Evolutionary conservation across 768 basidiomycete genomes (phyloP).

Genomic region (Serendipita sp.): DNA sequence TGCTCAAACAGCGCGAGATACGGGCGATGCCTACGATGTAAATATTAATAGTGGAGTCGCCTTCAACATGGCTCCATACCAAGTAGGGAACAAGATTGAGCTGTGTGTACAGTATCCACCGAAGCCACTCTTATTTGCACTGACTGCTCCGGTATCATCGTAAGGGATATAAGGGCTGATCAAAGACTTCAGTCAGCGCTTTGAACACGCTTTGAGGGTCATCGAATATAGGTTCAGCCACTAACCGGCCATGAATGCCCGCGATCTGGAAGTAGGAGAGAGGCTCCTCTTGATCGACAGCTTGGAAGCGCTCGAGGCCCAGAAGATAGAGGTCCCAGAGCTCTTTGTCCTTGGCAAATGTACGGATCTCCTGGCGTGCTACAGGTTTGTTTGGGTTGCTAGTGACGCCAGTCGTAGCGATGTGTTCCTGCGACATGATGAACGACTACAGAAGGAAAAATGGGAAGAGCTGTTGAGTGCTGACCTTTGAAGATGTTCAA

Average conservation of each 20-base stretch:
- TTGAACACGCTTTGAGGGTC: background rate
- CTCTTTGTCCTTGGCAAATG: background rate
- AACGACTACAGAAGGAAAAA: too few species aligned
- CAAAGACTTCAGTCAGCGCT: background rate
- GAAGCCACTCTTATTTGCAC: constrained; percentile 17
- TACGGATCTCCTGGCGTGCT: constrained; percentile 7
- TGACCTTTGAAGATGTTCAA: too few species aligned
- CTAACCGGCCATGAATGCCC: constrained; percentile 33
- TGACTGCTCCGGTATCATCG: constrained; percentile 24
- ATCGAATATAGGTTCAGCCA: background rate
- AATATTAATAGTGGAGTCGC: background rate
- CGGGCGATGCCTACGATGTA: constrained; percentile 29
- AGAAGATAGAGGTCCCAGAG: constrained; percentile 9
- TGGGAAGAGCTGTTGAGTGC: too few species aligned
- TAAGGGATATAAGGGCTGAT: constrained; percentile 27
- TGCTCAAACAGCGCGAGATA: constrained; percentile 40
- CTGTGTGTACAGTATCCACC: constrained; percentile 43
- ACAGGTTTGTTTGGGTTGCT: background rate
- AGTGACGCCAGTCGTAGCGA: too few species aligned
- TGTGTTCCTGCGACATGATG: too few species aligned
- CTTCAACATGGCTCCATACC: constrained; percentile 10
- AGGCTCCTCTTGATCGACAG: constrained; percentile 19
- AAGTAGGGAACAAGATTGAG: constrained; percentile 38
- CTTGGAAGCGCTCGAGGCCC: constrained; percentile 17
- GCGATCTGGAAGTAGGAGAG: constrained; percentile 32